A percentile compares a stretch with the other conserved stretches of the same genome.
These are phyloP conservation scores for Clavispora santaluciae DNA, from an alignment of 805 yeast species.

Conservation along the genomic window DNA sequence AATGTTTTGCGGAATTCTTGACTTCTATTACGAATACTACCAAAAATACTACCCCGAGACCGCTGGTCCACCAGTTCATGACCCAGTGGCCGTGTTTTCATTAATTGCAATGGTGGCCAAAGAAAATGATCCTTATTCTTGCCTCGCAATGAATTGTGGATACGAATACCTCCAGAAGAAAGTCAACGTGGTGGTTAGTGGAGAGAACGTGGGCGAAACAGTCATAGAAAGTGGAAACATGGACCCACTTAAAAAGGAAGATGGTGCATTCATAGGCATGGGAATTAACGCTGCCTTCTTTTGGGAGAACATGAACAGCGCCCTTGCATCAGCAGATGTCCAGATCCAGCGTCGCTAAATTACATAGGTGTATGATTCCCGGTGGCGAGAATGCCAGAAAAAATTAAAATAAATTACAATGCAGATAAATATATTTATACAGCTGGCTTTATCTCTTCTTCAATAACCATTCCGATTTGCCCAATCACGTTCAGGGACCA, in stretches of 20 bases:
- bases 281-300: conserved; percentile 10
- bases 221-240: conserved; percentile 7
- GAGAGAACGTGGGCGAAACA: conserved; percentile 30
- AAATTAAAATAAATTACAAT: neutral
- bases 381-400: too few species aligned
- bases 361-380: too few species aligned
- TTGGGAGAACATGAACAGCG: conserved; percentile 11
- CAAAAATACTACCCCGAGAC: conserved; percentile 4
- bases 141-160: conserved; percentile 15
- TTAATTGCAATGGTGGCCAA: conserved; percentile 11
- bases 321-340: conserved; percentile 11
- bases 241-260: conserved; percentile 14
- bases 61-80: conserved; percentile 17
- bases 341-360: neutral
- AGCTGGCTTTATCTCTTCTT: conserved; percentile 9
- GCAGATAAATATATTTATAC: neutral
- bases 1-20: conserved; percentile 9
- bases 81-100: conserved; percentile 14
- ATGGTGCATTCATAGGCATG: conserved; percentile 11
- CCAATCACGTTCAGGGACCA: conserved; percentile 83
- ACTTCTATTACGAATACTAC: conserved; percentile 10
- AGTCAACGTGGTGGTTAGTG: conserved; percentile 22
- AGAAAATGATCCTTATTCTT: conserved; percentile 5
- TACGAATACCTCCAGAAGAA: conserved; percentile 24
- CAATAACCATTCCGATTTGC: conserved; percentile 49